Percentiles rank a stretch among this genome's conserved stretches.
Evolutionary conservation across 75 land plant species (phyloP).

Genomic region (Isoetes taiwanensis): DNA sequence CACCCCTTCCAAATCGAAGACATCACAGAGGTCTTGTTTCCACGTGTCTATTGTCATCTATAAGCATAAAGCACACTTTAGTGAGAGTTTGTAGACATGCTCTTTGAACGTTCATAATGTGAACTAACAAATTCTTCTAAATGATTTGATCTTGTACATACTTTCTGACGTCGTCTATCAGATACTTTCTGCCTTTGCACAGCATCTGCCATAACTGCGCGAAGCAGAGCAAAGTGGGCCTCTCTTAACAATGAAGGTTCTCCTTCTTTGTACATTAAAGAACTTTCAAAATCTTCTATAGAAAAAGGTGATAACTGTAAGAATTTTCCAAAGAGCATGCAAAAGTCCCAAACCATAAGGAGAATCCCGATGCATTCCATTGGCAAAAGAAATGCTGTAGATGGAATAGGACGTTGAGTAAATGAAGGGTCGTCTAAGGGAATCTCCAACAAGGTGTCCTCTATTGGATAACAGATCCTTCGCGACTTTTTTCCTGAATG

Average conservation of each 20-base stretch:
- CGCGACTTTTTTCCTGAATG: too few species aligned
- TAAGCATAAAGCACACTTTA: too few species aligned
- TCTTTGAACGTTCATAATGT: too few species aligned
- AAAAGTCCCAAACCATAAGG: slow-evolving; percentile 5
- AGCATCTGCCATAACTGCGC: neutral
- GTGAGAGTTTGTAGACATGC: too few species aligned
- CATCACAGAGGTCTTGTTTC: neutral
- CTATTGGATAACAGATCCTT: neutral
- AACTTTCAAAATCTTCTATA: neutral
- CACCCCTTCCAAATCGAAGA: neutral
- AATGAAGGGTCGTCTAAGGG: neutral
- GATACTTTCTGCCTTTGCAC: too few species aligned
- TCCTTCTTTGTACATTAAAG: neutral
- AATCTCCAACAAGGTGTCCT: neutral
- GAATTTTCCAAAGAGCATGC: neutral
- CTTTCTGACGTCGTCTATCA: too few species aligned
- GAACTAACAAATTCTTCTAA: too few species aligned
- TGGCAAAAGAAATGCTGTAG: neutral
- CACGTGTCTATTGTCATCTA: neutral
- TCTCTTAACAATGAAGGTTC: neutral
- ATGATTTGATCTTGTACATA: too few species aligned
- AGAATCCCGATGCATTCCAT: neutral
- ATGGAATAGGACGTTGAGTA: neutral
- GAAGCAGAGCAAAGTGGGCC: neutral
- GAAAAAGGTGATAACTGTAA: slow-evolving; percentile 4